phyloP scores from a whole-genome alignment of 768 basidiomycete genomes.

The Rhodotorula kratochvilovae region DNA sequence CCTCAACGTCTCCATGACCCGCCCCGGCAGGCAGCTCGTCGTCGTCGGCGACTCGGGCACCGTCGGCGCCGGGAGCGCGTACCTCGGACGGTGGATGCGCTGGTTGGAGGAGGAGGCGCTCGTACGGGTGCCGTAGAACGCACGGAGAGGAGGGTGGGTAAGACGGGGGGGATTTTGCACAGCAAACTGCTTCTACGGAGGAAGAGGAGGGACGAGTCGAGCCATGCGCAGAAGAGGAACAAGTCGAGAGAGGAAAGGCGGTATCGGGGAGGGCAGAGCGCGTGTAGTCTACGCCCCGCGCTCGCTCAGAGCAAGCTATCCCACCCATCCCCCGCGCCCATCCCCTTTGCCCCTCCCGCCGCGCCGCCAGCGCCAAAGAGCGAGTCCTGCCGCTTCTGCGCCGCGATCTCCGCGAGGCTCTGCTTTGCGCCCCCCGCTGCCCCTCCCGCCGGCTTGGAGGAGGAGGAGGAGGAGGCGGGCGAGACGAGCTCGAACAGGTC shows the following conservation, averaged over 20 bases:
- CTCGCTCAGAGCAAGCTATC: conserved; percentile 9
- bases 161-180: background rate
- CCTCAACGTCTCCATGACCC: conserved; percentile 60
- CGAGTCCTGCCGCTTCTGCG: conserved; percentile 31
- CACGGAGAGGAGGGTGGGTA: background rate
- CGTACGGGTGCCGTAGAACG: conserved; percentile 56
- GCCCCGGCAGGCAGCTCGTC: conserved; percentile 36
- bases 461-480: background rate
- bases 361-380: conserved; percentile 11
- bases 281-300: too few species aligned
- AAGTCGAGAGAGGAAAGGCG: background rate
- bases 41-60: conserved; percentile 91
- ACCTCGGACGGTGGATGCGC: conserved; percentile 79
- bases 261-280: too few species aligned
- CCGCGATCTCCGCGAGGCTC: conserved; percentile 33
- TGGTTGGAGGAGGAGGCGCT: conserved; percentile 90
- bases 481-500: conserved; percentile 35
- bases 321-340: conserved; percentile 1
- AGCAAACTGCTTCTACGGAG: too few species aligned
- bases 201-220: too few species aligned
- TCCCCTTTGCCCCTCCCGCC: background rate
- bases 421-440: background rate
- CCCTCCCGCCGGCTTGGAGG: background rate
- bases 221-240: too few species aligned
- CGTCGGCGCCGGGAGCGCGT: conserved; percentile 73